These are phyloP conservation scores for Fagopyrum esculentum DNA, from an alignment of 148 eudicot species.

Conservation along the genomic window DNA sequence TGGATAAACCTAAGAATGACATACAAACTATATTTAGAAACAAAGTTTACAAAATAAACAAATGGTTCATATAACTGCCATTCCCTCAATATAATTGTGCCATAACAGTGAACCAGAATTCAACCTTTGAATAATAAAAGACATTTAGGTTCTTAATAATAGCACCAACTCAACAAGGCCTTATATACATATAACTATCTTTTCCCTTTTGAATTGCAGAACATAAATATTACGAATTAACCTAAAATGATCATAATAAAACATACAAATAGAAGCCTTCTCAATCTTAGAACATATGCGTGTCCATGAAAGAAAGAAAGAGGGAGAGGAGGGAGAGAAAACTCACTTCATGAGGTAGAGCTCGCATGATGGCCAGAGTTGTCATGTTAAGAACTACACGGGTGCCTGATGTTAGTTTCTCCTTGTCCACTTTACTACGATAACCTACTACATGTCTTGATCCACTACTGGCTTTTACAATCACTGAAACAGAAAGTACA, in stretches of 20 bases:
- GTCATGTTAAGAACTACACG: constrained; percentile 98
- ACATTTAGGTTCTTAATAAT: neutral
- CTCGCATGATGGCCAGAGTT: constrained; percentile 91
- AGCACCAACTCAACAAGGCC: neutral
- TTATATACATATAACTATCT: neutral
- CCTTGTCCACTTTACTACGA: constrained; percentile 95
- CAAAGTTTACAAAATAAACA: neutral
- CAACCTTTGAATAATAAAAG: neutral
- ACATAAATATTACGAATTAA: neutral
- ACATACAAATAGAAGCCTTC: neutral
- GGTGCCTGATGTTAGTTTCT: constrained; percentile 85
- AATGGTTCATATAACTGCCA: neutral
- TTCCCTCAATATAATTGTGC: neutral
- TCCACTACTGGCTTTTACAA: constrained; percentile 97
- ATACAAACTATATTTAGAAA: neutral
- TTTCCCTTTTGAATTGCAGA: neutral
- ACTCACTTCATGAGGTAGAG: constrained; percentile 92
- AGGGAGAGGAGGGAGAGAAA: neutral
- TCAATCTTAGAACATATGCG: neutral
- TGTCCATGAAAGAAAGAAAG: neutral
- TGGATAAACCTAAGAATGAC: constrained; percentile 68
- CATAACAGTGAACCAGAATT: neutral
- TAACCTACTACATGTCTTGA: constrained; percentile 98
- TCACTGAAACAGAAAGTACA: constrained; percentile 35
- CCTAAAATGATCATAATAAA: neutral